phyloP scores from a whole-genome alignment of 2,329 filamentous ascomycete species.

The Dendryphion nanum region DNA sequence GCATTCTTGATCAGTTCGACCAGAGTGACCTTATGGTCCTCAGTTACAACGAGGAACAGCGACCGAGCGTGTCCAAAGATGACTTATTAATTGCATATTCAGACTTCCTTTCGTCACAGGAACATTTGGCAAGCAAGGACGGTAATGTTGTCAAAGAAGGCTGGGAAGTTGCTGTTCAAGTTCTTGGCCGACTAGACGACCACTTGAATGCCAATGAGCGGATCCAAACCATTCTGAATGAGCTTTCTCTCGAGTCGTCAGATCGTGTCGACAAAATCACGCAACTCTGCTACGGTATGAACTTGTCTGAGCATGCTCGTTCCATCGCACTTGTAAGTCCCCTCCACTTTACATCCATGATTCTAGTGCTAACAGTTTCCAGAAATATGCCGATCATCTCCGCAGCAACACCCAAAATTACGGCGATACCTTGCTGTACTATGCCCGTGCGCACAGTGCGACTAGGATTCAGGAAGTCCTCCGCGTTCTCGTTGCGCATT shows the following conservation, averaged over 20 bases:
- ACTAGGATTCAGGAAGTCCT: slow-evolving; percentile 81
- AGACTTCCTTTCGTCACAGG: slow-evolving; percentile 55
- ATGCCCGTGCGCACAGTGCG: slow-evolving; percentile 76
- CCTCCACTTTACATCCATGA: neutral
- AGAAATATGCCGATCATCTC: slow-evolving; percentile 78
- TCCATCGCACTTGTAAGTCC: slow-evolving; percentile 74
- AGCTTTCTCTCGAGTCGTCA: slow-evolving; percentile 69
- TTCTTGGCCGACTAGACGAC: slow-evolving; percentile 79
- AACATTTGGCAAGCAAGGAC: slow-evolving; percentile 38
- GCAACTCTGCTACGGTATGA: slow-evolving; percentile 72
- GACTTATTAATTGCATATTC: slow-evolving; percentile 77
- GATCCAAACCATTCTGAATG: slow-evolving; percentile 70
- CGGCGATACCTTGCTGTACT: slow-evolving; percentile 86
- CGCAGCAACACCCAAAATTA: slow-evolving; percentile 72
- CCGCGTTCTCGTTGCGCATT: slow-evolving; percentile 83
- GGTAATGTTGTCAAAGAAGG: slow-evolving; percentile 55
- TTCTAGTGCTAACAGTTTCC: slow-evolving; percentile 15
- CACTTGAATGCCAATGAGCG: slow-evolving; percentile 67
- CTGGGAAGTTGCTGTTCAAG: slow-evolving; percentile 85
- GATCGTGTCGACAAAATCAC: slow-evolving; percentile 79
- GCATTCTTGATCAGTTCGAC: slow-evolving; percentile 67
- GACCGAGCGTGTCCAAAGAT: slow-evolving; percentile 65
- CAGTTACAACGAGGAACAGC: slow-evolving; percentile 51
- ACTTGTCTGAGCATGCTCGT: slow-evolving; percentile 75
- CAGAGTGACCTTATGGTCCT: slow-evolving; percentile 83